phyloP scores from a whole-genome alignment of 345 rosid species.

The Citrus inodora region DNA sequence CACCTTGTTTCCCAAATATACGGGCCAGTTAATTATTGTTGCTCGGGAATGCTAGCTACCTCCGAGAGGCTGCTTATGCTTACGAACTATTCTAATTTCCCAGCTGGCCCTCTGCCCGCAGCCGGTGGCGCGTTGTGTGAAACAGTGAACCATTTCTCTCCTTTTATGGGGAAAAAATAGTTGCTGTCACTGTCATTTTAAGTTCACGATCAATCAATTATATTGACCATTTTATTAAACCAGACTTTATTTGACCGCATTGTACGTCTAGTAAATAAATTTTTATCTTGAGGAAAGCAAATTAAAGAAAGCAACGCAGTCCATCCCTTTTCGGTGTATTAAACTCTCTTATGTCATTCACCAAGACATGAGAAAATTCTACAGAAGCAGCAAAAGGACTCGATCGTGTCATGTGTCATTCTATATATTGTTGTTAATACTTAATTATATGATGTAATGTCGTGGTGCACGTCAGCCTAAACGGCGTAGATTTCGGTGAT shows the following conservation, averaged over 20 bases:
- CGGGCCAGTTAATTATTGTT: neutral
- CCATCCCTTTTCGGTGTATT: neutral
- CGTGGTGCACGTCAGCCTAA: slow-evolving; percentile 51
- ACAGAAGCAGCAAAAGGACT: slow-evolving; percentile 7
- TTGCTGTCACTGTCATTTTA: neutral
- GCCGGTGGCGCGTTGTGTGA: neutral
- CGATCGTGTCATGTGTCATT: neutral
- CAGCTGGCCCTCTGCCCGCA: neutral
- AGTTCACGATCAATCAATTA: neutral
- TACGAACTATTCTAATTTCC: neutral
- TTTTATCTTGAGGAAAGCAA: no score
- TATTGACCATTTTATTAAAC: no score
- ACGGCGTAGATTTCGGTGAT: slow-evolving; percentile 78
- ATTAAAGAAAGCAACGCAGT: neutral
- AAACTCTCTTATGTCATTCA: neutral
- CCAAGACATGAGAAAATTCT: slow-evolving; percentile 9
- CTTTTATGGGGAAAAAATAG: neutral
- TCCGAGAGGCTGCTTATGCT: no score
- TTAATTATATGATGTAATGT: slow-evolving; percentile 25
- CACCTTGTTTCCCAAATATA: neutral
- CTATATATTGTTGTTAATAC: no score
- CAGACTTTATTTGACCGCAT: no score
- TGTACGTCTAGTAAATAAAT: no score
- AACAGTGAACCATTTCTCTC: neutral
- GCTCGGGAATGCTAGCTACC: neutral